Percentiles rank a stretch among this genome's conserved stretches.
These are phyloP conservation scores for Yamadazyma oceani DNA, from an alignment of 1,139 yeast species.

Conservation along the genomic window DNA sequence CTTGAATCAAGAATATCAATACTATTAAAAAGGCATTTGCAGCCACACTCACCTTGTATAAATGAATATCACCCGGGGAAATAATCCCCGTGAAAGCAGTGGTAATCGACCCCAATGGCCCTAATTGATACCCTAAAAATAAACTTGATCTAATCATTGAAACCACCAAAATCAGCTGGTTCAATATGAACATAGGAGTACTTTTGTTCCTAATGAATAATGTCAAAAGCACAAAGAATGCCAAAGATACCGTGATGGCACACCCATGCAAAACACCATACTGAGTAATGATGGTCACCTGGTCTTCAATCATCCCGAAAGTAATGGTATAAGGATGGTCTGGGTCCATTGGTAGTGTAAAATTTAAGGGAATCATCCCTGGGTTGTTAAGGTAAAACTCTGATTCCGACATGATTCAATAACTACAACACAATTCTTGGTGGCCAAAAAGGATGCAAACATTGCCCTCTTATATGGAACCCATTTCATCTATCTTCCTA, in stretches of 20 bases:
- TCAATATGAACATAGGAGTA: conserved; percentile 70
- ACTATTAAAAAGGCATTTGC: conserved; percentile 60
- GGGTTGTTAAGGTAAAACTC: conserved; percentile 12
- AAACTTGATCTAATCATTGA: conserved; percentile 59
- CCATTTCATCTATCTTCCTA: too few relatives aligned
- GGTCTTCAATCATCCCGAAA: conserved; percentile 16
- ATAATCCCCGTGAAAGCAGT: conserved; percentile 50
- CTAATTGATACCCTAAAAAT: conserved; percentile 52
- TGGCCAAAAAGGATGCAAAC: not conserved
- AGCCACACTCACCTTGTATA: conserved; percentile 47
- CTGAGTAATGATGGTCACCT: conserved; percentile 8
- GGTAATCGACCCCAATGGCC: conserved; percentile 52
- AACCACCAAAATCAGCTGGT: conserved; percentile 56
- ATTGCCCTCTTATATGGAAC: too few relatives aligned
- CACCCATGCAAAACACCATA: conserved; percentile 22
- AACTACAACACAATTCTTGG: too few relatives aligned
- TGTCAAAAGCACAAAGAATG: conserved; percentile 24
- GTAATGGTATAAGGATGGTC: conserved; percentile 5
- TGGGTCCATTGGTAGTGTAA: conserved; percentile 16
- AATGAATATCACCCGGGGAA: conserved; percentile 24
- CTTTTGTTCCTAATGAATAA: conserved; percentile 49
- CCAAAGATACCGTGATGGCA: conserved; percentile 29
- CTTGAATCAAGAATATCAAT: conserved; percentile 58
- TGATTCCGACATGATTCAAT: conserved; percentile 1
- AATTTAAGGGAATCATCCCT: conserved; percentile 18